phyloP scores from a whole-genome alignment of 225 moss, liverwort and hornwort genomes.

The Marchantia paleacea region DNA sequence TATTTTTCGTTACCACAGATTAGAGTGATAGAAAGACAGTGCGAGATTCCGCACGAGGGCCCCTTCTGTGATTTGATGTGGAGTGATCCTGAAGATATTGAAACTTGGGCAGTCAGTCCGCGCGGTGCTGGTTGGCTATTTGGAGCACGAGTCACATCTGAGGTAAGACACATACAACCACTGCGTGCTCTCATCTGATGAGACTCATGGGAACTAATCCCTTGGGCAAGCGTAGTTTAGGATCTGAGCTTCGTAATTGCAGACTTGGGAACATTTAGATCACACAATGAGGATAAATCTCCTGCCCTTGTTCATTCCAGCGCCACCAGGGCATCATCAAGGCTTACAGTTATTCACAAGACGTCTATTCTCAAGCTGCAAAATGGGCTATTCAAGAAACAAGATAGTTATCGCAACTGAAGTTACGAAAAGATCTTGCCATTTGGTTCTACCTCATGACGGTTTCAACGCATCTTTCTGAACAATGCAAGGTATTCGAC shows the following conservation, averaged over 20 bases:
- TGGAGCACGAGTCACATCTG: conserved; percentile 96
- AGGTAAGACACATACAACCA: conserved; percentile 44
- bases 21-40: conserved; percentile 98
- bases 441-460: not conserved
- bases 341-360: conserved; percentile 6
- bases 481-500: conserved; percentile 9
- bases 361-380: not conserved
- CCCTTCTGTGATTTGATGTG: conserved; percentile 99
- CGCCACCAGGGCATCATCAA: not conserved
- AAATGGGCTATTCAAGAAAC: not conserved
- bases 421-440: not conserved
- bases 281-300: not conserved
- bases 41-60: conserved; percentile 97
- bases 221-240: not conserved
- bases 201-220: not conserved
- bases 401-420: conserved; percentile 1
- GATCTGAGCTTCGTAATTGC: not conserved
- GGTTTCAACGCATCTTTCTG: not conserved
- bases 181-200: not conserved
- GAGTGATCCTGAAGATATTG: conserved; percentile 99
- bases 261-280: conserved; percentile 4
- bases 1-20: conserved; percentile 51
- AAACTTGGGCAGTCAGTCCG: conserved; percentile 97
- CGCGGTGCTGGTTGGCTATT: conserved; percentile 99
- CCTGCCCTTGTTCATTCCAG: conserved; percentile 11